Base-by-base conservation (phyloP, 1,139 yeast genomes). In the Candida buenavistaensis region DNA sequence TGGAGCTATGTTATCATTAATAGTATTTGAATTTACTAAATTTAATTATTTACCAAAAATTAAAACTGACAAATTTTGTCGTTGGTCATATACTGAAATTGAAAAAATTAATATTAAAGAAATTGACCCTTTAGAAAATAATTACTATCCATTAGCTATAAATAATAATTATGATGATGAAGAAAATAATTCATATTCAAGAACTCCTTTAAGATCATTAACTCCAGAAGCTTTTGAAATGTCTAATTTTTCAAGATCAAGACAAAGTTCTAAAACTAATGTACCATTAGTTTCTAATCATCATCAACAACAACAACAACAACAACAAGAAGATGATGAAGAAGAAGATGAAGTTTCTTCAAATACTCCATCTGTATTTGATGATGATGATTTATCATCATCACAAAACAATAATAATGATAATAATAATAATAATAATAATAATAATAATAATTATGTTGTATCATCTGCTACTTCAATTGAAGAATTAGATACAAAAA, bases 1-100 rank as follows among this genome's bases (percentile, higher is more conserved):
- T 12, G 97, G 97, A 22, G 92, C 96, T 2, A 75, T 79, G 22
- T 66, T 90, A 46, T 79, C 95, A 1, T 74, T 81, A 44, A 58
- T 76, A 10, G 83, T 86, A 28, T 90, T 86, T 62, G 74, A 77
- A 47, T 75, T 81, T 53, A 84, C 90, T 35, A 82, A 82, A 55
- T 80, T 83, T 54, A 77, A 71, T 13, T 83, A 78, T 52, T 65
- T 90, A 52, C 97, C 97, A n/a, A 65, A 78, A 23, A 66, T 70
- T 28, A 85, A 80, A 44, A 62, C 63, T 14, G 75, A 63, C 39
- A 75, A 79, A 52, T 82, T 82, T 51, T 82, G 92, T 49, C 80
- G 97, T 44, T 90, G 96, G 95, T 82, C 94, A 14, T 90, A 90
- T 54, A 53, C 62, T 6, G 60, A 56, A 32, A 52, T 69, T 23